Base-by-base conservation (phyloP, 2,329 filamentous ascomycete species). In the Tolypocladium inflatum region DNA sequence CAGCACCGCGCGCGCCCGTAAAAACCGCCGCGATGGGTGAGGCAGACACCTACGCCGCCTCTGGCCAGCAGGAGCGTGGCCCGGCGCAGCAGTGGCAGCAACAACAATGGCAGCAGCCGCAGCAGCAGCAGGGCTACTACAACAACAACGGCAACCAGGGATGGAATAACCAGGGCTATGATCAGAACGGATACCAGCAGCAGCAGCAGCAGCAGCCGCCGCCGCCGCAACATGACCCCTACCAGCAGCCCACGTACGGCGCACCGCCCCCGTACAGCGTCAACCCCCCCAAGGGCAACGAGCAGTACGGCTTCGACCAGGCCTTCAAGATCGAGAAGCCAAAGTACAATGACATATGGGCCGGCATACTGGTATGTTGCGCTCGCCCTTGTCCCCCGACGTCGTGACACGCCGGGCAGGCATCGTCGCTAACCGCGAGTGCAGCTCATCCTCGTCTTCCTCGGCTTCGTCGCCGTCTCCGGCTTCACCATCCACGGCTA, bases 311-410 rank as follows among this genome's bases (percentile, higher is more conserved):
- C 37, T 97, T 95, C 69, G 85, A 93, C 23, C 82, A 97, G 67
- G 83, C 86, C 1, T 97, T 97, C 78, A 87, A 87, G 73, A 73
- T 97, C 56, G 83, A 90, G 55, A 86, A 78, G 62, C 91, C 91
- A n/a, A 95, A 93, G 71, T 96, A 82, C 75, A 90, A 97, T 67
- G 93, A 97, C 70, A 69, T 89, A 33, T 97, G 92, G 93, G 92
- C 92, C 4, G 91, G 88, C 4, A 75, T 95, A 45, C 76, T 97
- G 68, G 86, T 89, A 71, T 19, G 79, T 38, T 21, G 33, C n/a
- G 51, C 26, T 30, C 26, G 26, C 26, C 26, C 26, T 30, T 30
- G 26, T 6, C 26, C 26, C 26, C 26, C 26, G 26, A 6, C 26
- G 4, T 30, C 26, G 6, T 30, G 26, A 30, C 26, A 6, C 26